Evolutionary conservation across 2,329 filamentous ascomycete species (phyloP), one percentile per base, ranked within the genome.

Genomic region (Curvularia lunata): DNA sequence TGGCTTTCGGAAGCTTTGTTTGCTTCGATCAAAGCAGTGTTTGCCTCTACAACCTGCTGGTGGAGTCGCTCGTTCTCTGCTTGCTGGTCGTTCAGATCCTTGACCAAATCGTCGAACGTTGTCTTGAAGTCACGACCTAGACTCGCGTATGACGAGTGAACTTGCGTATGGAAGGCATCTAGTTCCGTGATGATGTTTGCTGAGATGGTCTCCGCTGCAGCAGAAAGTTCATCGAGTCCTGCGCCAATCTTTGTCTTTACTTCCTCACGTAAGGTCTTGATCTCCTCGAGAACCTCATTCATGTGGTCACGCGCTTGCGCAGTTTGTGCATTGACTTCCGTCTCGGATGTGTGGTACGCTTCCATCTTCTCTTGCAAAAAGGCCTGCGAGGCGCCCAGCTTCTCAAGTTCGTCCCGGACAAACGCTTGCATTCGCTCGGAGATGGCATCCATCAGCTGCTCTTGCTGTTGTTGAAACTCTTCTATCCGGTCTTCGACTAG

Each of bases 251-350:
- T 89, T 48, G 85, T 82, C 80, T 97, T 97, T 50, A 98, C 91
- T 52, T 91, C 88, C 74, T 97, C 91, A 21, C 94, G 87, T 23
- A 98, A 83, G n/a, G 86, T 87, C 73, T 93, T 93, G 74, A 98
- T 97, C 73, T 96, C 94, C 69, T 95, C 91, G 9, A 99, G 83
- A 1, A 97, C 89, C n/a, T 86, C 82, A 68, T 97, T 93, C 91
- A 97, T 92, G 55, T 93, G 90, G 47, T 93, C 87, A 69, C 90
- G 91, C 2, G 92, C 89, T 61, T 84, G 82, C 23, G 84, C 81
- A 54, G 88, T 90, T 68, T 90, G 88, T 41, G 85, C 81, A 52
- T 90, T 83, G 16, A 96, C 84, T 65, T 90, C 85, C 49, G 82
- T 81, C 74, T 89, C 88, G 0, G 90, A 91, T 18, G 83, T 81